phyloP scores from a whole-genome alignment of 73 alveolate species.

The Tetrahymena malaccensis region DNA sequence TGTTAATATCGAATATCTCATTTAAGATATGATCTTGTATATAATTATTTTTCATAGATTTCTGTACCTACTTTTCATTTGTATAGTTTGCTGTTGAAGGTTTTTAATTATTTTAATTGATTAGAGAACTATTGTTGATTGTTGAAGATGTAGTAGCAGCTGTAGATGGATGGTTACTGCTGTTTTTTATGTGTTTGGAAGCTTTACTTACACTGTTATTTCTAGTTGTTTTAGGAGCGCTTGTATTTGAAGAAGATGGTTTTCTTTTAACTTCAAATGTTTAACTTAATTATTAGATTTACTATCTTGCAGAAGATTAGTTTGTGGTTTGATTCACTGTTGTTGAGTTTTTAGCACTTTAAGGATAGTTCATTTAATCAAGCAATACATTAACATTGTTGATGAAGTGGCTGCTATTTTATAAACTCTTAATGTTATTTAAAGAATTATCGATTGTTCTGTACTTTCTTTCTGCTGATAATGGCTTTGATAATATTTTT shows the following conservation, averaged over 20 bases:
- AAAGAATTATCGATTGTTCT: background rate
- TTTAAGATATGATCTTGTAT: background rate
- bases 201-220: background rate
- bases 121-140: background rate
- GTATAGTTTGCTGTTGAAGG: background rate
- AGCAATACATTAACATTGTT: background rate
- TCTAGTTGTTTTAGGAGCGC: background rate
- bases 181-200: background rate
- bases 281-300: background rate
- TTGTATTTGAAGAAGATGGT: background rate
- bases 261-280: background rate
- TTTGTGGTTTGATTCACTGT: background rate
- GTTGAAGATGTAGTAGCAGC: background rate
- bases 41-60: background rate
- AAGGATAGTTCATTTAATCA: background rate
- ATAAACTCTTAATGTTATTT: background rate
- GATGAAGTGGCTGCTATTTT: background rate
- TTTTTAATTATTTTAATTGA: background rate
- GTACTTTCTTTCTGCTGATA: background rate
- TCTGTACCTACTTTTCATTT: background rate
- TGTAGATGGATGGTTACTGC: background rate
- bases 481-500: background rate
- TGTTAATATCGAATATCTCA: background rate
- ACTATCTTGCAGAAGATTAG: background rate
- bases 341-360: background rate